These are phyloP conservation scores for Diaporthe citrichinensis DNA, from an alignment of 2,329 filamentous ascomycete species.

Conservation along the genomic window DNA sequence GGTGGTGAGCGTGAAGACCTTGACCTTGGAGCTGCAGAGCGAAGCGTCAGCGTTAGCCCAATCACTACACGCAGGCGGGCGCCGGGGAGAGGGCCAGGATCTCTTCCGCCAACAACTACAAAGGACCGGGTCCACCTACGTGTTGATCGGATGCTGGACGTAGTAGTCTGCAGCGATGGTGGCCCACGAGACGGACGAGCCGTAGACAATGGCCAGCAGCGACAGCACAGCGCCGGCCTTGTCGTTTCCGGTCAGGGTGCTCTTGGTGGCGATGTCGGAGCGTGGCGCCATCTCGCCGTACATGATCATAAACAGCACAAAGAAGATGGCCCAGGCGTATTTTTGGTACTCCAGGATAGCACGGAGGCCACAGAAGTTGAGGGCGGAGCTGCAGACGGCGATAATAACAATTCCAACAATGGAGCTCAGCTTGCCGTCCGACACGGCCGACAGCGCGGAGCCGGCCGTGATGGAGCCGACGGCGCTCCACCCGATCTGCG, in stretches of 20 bases:
- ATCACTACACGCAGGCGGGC: no score
- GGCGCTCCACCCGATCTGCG: slow-evolving; percentile 65
- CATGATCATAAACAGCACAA: slow-evolving; percentile 64
- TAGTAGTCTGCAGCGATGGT: slow-evolving; percentile 61
- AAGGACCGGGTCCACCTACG: slow-evolving; percentile 40
- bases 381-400: slow-evolving; percentile 61
- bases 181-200: slow-evolving; percentile 62
- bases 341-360: slow-evolving; percentile 64
- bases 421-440: slow-evolving; percentile 58
- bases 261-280: slow-evolving; percentile 55
- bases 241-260: slow-evolving; percentile 52
- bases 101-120: not conserved
- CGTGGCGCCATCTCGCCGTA: slow-evolving; percentile 59
- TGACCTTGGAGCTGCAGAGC: slow-evolving; percentile 52
- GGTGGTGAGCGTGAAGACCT: slow-evolving; percentile 63
- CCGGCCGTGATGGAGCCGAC: slow-evolving; percentile 67
- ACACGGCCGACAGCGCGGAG: slow-evolving; percentile 60
- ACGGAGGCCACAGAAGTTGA: slow-evolving; percentile 66
- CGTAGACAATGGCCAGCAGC: slow-evolving; percentile 62
- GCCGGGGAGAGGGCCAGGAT: no score
- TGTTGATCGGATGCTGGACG: slow-evolving; percentile 61
- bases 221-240: slow-evolving; percentile 57
- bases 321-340: slow-evolving; percentile 64
- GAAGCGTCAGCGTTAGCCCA: not conserved
- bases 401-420: slow-evolving; percentile 68